Base-by-base conservation (phyloP, 1,284 basidiomycete species). In the Apiotrichum gracile region DNA sequence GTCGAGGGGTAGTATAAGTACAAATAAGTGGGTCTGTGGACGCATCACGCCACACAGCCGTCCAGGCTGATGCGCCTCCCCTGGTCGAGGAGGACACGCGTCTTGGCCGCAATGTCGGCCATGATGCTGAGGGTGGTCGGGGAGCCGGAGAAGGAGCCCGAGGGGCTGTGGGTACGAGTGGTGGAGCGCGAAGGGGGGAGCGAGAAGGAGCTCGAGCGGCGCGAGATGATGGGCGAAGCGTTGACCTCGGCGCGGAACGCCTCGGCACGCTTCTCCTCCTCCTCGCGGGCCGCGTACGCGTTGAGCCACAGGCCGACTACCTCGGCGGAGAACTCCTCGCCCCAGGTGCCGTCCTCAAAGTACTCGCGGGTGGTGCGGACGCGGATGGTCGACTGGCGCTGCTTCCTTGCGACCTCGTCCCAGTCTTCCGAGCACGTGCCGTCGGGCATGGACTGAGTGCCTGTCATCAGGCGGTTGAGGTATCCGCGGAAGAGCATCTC, bases 291-390 rank as follows among this genome's bases (percentile, higher is more conserved):
- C 1, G 27, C 14, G 34, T 49, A 48, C 4, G 47, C 52, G 24
- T 49, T 48, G 38, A 54, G 47, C 42, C 47, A 54, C 16, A 42
- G 47, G 4, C 42, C 35, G n/a, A 54, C 52, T 3, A 54, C 35
- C 37, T 49, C 27, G 29, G n/a, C 25, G 22, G 16, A 29, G 12
- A 54, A 19, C 35, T 54, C 52, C n/a, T 45, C 47, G n/a, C 47
- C 47, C 47, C 47, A 54, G 1, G 49, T 37, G 26, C 37, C 29
- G n/a, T 27, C 25, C 31, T 49, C 34, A 29, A 54, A 47, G 37
- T 54, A 54, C 14, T 42, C 41, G 25, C 26, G 25, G 1, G 26
- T 26, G 14, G 41, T 42, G 25, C 41, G 41, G 14, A 42, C 41
- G 25, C 24, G 41, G 26, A 29, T 29, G 2, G 17, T 26, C 16